A percentile compares a stretch with the other conserved stretches of the same genome.
Conservation (phyloP, 148 eudicot genomes). For the Nepenthes mirabilis region DNA sequence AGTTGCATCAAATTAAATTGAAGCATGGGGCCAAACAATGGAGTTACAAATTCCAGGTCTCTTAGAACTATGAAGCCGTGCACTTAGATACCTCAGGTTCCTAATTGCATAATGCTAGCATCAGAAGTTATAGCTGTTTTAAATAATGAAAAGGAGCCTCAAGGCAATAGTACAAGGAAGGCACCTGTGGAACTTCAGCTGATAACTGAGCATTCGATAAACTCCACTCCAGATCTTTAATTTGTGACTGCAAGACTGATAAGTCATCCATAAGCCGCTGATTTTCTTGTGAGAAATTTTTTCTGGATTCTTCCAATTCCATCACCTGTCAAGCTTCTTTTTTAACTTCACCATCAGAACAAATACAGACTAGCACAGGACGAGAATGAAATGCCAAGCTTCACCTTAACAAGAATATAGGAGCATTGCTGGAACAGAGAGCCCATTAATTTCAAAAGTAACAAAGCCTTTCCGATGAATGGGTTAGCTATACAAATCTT, state of each 20-base stretch:
- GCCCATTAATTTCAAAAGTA: too few species aligned
- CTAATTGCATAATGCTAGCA: neutral
- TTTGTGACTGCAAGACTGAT: conserved; percentile 40
- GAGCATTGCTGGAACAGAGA: neutral
- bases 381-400: neutral
- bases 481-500: too few species aligned
- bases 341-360: conserved; percentile 46
- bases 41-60: too few species aligned
- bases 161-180: conserved; percentile 2
- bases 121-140: neutral
- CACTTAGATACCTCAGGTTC: neutral
- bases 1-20: too few species aligned
- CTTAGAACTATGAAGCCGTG: too few species aligned
- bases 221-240: conserved; percentile 42
- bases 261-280: conserved; percentile 34
- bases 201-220: conserved; percentile 21
- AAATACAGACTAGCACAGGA: conserved; percentile 7
- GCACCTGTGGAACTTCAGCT: conserved; percentile 24
- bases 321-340: conserved; percentile 72
- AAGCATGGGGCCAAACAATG: too few species aligned
- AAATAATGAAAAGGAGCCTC: neutral
- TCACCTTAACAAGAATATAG: neutral
- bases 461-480: too few species aligned
- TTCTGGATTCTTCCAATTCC: conserved; percentile 55
- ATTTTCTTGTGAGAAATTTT: conserved; percentile 40